A percentile compares a stretch with the other conserved stretches of the same genome.
Evolutionary conservation across 805 yeast genomes (phyloP).

Genomic region (Nakazawaea holstii): DNA sequence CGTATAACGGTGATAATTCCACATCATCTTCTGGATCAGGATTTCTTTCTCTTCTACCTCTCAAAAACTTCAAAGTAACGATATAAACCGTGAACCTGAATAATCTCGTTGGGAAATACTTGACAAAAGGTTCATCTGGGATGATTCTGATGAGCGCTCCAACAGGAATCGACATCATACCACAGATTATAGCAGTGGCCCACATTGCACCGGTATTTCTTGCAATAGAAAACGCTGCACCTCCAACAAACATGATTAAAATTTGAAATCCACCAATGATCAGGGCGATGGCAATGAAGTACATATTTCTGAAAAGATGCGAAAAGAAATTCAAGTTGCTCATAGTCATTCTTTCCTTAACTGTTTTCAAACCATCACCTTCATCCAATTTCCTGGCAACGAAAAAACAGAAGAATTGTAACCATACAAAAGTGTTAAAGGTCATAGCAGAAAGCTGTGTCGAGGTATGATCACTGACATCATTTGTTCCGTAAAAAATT

Average conservation of each 20-base stretch:
- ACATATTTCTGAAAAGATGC: slow-evolving; percentile 77
- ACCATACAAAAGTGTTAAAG: slow-evolving; percentile 95
- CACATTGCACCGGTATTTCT: slow-evolving; percentile 83
- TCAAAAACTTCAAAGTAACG: slow-evolving; percentile 17
- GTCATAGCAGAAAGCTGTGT: slow-evolving; percentile 76
- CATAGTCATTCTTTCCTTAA: slow-evolving; percentile 53
- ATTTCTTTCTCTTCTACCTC: neutral
- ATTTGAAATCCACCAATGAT: slow-evolving; percentile 83
- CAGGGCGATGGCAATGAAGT: slow-evolving; percentile 65
- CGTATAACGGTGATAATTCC: slow-evolving; percentile 14
- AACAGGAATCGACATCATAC: slow-evolving; percentile 72
- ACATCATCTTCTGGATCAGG: slow-evolving; percentile 1
- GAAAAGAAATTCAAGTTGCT: slow-evolving; percentile 77
- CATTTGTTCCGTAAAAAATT: slow-evolving; percentile 42
- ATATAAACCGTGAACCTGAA: slow-evolving; percentile 26
- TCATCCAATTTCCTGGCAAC: slow-evolving; percentile 90
- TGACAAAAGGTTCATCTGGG: slow-evolving; percentile 74
- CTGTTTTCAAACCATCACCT: slow-evolving; percentile 58
- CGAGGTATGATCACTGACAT: slow-evolving; percentile 36
- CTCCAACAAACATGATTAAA: slow-evolving; percentile 94
- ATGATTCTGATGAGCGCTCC: slow-evolving; percentile 72
- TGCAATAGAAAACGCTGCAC: slow-evolving; percentile 84
- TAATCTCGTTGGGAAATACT: slow-evolving; percentile 57
- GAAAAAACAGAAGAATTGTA: slow-evolving; percentile 90
- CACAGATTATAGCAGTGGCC: slow-evolving; percentile 83